Base-by-base conservation (phyloP, 2,329 filamentous ascomycete genomes). In the Clarireedia monteithiana region DNA sequence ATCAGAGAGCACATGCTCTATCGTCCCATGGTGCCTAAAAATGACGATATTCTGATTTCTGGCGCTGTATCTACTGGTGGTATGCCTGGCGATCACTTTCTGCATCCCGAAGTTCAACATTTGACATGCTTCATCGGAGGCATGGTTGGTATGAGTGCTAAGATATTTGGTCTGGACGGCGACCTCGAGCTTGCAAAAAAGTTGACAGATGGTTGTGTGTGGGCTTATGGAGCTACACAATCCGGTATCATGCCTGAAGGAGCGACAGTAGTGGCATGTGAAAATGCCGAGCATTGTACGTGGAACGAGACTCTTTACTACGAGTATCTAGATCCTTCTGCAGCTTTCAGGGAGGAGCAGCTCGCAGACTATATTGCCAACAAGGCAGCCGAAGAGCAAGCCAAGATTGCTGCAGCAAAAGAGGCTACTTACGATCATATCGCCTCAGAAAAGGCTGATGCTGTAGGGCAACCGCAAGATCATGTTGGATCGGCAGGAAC, bases 1-100 rank as follows among this genome's bases (percentile, higher is more conserved):
- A 81, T 86, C 38, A 86, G 87, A 62, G 78, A 89, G 61, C 79
- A 88, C 69, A 77, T 95, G 9, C 81, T 95, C 56, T 95, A 83
- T 71, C 80, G 86, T 5, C 90, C 91, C 0, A 86, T 94, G 82
- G 79, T 83, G 20, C 79, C 83, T 6, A 74, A 78, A 6, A 75
- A 81, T 53, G 80, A 80, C 51, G 82, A 92, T 58, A 80, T 94
- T n/a, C 77, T 94, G 2, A 83, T 94, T 59, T 82, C 88, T 0
- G 86, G 86, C 24, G 83, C 83, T 62, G 69, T 81, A n/a, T 73
- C 68, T 48, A 76, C 78, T 9, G 68, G 64, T 1, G 76, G 76
- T 14, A 71, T 76, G 9, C 66, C 74, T 12, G 59, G 53, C 20
- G 80, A 87, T 59, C 30, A 60, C 27, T 62, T 56, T 70, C 58